A percentile compares a stretch with the other conserved stretches of the same genome.
Conservation (phyloP, 169 alveolate genomes). For the Babesia bovis region DNA sequence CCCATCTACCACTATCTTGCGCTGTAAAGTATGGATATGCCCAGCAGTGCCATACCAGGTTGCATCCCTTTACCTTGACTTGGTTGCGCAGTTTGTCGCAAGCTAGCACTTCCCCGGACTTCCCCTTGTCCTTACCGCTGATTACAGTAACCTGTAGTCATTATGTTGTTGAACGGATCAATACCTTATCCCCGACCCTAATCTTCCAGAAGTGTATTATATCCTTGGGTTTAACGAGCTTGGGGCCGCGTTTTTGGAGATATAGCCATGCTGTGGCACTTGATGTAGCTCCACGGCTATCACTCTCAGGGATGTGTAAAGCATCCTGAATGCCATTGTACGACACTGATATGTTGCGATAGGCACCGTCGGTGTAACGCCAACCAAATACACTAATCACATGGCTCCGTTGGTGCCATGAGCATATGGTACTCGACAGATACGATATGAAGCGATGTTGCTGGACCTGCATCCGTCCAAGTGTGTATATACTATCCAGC, state of each 20-base stretch:
- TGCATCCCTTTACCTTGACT: constrained; percentile 86
- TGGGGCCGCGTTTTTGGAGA: constrained; percentile 67
- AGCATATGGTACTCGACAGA: background rate
- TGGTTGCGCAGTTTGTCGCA: constrained; percentile 79
- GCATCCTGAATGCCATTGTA: too few species aligned
- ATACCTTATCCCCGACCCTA: constrained; percentile 81
- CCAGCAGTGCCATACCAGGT: constrained; percentile 63
- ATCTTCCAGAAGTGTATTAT: constrained; percentile 80
- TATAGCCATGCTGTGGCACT: background rate
- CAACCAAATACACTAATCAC: too few species aligned
- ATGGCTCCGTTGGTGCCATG: too few species aligned
- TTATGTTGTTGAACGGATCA: background rate
- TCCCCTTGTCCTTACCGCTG: constrained; percentile 84
- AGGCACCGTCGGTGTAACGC: background rate
- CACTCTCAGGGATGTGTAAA: too few species aligned
- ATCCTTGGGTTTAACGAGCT: constrained; percentile 71
- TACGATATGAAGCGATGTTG: background rate
- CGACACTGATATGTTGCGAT: background rate
- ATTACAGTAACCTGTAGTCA: constrained; percentile 77
- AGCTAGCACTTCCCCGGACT: constrained; percentile 79
- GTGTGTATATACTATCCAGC: background rate
- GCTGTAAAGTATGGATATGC: constrained; percentile 17
- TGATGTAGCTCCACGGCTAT: background rate
- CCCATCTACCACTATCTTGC: constrained; percentile 69
- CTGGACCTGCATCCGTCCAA: background rate